Conservation (phyloP, 2,329 filamentous ascomycete species). For the Pseudofabraea citricarpa region DNA sequence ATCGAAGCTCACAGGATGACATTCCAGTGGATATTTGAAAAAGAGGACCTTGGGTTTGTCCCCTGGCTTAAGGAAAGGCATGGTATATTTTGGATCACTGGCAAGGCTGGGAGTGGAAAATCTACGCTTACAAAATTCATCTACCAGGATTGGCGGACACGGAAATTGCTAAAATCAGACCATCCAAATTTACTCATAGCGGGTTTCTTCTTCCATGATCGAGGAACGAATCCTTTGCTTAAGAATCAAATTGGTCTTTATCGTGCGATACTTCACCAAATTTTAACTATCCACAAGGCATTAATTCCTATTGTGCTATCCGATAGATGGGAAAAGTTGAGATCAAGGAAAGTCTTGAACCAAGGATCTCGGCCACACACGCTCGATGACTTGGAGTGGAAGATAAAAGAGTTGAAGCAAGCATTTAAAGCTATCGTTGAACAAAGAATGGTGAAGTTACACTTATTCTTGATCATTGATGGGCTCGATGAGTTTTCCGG, state of each 20-base stretch:
- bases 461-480: background rate
- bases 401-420: background rate
- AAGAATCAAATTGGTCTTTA: background rate
- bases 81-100: background rate
- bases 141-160: background rate
- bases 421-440: background rate
- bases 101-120: slow-evolving; percentile 1
- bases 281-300: background rate
- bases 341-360: no score
- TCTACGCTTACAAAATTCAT: background rate
- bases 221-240: background rate
- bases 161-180: background rate
- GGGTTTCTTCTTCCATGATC: background rate
- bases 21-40: background rate
- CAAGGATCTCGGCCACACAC: background rate
- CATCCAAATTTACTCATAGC: background rate
- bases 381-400: background rate
- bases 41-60: background rate
- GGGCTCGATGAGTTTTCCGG: background rate
- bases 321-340: background rate
- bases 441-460: background rate
- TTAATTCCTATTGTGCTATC: background rate
- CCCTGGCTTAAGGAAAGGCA: background rate
- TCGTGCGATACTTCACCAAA: background rate
- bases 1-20: background rate